Conservation (phyloP, 495 filamentous ascomycete genomes). For the Chaetomium fimeti region DNA sequence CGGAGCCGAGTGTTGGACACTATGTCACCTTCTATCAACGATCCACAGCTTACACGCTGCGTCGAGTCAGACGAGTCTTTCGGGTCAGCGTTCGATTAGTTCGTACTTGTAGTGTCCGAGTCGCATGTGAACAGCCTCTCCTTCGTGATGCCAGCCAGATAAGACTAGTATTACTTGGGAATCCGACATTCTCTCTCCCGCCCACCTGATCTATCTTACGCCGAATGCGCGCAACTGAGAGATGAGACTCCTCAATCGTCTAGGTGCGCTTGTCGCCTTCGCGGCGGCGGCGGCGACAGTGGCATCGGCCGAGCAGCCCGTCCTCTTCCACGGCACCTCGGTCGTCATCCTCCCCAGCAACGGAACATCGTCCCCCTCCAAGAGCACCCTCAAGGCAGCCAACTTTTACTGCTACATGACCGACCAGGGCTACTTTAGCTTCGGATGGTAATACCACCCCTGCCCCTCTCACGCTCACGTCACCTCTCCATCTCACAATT, state of each 20-base stretch:
- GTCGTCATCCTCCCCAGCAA: neutral
- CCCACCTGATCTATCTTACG: too few species aligned
- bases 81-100: too few species aligned
- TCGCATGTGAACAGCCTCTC: too few species aligned
- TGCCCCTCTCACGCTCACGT: neutral
- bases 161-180: too few species aligned
- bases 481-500: neutral
- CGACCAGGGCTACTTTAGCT: neutral
- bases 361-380: neutral
- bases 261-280: neutral
- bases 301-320: neutral
- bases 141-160: too few species aligned
- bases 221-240: neutral
- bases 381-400: neutral
- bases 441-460: neutral
- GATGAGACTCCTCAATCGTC: neutral
- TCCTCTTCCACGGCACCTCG: neutral
- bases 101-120: too few species aligned
- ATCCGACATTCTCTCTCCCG: too few species aligned
- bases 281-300: neutral
- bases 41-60: too few species aligned
- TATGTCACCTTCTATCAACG: too few species aligned
- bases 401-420: constrained; percentile 5
- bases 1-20: too few species aligned
- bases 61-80: too few species aligned